phyloP scores from a whole-genome alignment of 495 filamentous ascomycete species.

The Pseudevernia furfuracea region DNA sequence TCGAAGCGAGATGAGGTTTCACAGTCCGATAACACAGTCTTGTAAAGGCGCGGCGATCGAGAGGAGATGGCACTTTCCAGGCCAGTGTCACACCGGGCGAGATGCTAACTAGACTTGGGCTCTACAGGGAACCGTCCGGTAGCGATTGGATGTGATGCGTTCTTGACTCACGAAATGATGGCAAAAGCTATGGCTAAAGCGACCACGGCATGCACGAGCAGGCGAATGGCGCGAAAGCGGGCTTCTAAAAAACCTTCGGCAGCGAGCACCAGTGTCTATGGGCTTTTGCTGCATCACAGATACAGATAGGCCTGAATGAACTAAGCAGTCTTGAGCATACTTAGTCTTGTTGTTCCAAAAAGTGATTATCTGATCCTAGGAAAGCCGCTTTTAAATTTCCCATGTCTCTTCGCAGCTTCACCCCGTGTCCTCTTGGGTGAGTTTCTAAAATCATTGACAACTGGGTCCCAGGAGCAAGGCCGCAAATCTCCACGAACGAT shows the following conservation, averaged over 20 bases:
- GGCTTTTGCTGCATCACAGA: background rate
- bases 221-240: background rate
- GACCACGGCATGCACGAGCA: background rate
- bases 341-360: background rate
- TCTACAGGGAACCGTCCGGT: constrained; percentile 8
- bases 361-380: background rate
- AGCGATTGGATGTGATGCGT: background rate
- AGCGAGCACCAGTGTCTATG: background rate
- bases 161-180: background rate
- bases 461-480: background rate
- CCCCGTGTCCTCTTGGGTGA: background rate
- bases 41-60: constrained; percentile 1
- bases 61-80: constrained; percentile 6
- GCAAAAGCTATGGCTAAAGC: background rate
- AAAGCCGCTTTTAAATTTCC: background rate
- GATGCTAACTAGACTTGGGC: constrained; percentile 5
- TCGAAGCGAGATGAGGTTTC: background rate
- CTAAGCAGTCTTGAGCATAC: background rate
- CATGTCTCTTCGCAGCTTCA: background rate
- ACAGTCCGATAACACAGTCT: constrained; percentile 1
- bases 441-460: background rate
- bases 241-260: background rate
- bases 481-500: background rate
- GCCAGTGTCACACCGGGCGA: background rate
- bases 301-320: background rate